These are phyloP conservation scores for Nicotiana noctiflora DNA, from an alignment of 257 asterid species.

Conservation along the genomic window DNA sequence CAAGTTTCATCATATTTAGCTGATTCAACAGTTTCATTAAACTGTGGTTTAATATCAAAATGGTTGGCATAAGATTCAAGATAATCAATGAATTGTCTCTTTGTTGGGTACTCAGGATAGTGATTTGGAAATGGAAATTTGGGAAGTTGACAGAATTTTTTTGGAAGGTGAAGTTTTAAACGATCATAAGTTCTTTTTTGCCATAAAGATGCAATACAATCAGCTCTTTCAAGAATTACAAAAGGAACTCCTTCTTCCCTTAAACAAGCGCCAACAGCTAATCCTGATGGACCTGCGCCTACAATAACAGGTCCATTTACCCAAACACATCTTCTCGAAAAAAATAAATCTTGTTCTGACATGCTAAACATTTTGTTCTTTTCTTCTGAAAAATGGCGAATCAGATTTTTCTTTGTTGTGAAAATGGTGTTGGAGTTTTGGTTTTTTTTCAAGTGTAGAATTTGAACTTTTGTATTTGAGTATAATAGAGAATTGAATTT, in stretches of 20 bases:
- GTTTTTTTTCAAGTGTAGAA: too few relatives aligned
- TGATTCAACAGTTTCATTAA: constrained; percentile 59
- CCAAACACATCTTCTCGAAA: constrained; percentile 64
- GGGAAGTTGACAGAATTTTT: constrained; percentile 73
- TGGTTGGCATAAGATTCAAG: constrained; percentile 51
- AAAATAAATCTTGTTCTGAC: constrained; percentile 24
- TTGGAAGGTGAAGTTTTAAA: constrained; percentile 75
- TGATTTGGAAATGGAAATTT: constrained; percentile 63
- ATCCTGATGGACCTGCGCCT: constrained; percentile 92
- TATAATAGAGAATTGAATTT: constrained; percentile 7
- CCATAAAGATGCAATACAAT: constrained; percentile 91
- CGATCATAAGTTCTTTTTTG: constrained; percentile 83
- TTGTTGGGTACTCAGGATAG: constrained; percentile 72
- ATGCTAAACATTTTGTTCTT: constrained; percentile 43
- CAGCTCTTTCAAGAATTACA: constrained; percentile 61
- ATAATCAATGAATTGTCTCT: constrained; percentile 63
- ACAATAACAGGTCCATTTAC: constrained; percentile 83
- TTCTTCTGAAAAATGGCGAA: background rate
- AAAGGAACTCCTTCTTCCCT: constrained; percentile 59
- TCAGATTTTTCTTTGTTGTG: background rate
- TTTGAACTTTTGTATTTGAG: background rate
- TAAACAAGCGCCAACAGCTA: constrained; percentile 88
- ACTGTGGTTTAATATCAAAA: constrained; percentile 57
- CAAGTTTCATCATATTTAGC: constrained; percentile 74
- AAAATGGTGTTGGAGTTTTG: background rate